Base-by-base conservation (phyloP, 2,329 filamentous ascomycete species). In the Diplodia seriata region DNA sequence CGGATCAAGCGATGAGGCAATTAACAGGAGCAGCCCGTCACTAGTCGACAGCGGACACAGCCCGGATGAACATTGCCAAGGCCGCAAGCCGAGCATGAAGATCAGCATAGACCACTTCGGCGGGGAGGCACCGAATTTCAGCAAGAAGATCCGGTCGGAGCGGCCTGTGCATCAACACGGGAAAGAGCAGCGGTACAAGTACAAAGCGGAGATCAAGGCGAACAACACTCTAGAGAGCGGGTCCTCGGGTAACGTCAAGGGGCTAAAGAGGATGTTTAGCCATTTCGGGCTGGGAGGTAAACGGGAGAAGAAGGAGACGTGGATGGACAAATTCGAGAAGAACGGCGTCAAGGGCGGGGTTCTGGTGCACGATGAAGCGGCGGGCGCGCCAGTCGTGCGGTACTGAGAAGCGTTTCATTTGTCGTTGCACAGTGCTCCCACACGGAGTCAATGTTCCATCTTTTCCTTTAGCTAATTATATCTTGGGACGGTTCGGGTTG, bases 241-340 rank as follows among this genome's bases (percentile, higher is more conserved):
- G 31, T 43, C 65, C 4, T 11, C 31, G 14, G 31, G 31, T 9
- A 67, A 63, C 14, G 47, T 49, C 26, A 62, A 54, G 36, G 71
- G 56, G 2, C 59, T 79, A 40, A 77, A 73, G 69, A 77, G 75
- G 65, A 75, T 78, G 3, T 73, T 79, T 36, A 76, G 72, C 31
- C 74, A 74, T 4, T 66, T 71, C 6, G 56, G 57, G 1, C 36
- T 68, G 5, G 66, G 66, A n/a, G 55, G 55, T 4, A 79, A 76
- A 67, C 78, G 77, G 68, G 79, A 77, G 59, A 63, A 56, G 57
- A 79, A 76, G 70, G 76, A 75, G 18, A 76, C 76, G 55, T 81
- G 80, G 79, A 81, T 81, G 80, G 76, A 81, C 18, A 75, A 77
- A 67, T 71, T 81, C 26, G 77, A 80, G 59, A 78, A 77, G 68